Evolutionary conservation across 1,139 yeast species (phyloP), one percentile per base, ranked within the genome.

Genomic region (Hansenula lynferdii): DNA sequence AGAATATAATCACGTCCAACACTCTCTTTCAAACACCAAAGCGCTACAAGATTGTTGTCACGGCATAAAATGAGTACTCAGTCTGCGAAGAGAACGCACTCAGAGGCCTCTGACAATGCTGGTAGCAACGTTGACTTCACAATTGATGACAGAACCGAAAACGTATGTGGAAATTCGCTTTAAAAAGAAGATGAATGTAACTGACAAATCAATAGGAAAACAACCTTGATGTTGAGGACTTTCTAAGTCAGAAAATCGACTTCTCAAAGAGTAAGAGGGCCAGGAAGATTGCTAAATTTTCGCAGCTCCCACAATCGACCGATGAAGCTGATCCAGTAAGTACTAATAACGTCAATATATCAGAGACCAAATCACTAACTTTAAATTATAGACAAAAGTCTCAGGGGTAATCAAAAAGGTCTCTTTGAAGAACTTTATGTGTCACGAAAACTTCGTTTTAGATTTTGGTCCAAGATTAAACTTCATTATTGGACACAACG

Each of bases 401-500:
- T 38, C 53, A 20, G 55, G 72, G 4, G 63, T 58, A 19, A 79
- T 85, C 28, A 74, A 75, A 47, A 69, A 65, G 40, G 68, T 85
- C 5, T 69, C 69, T 14, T 61, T 85, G 18, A 70, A 71, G 45
- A 85, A 85, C 60, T 85, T 85, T 57, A 85, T 85, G 97, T 77
- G 89, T 49, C 98, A 92, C 54, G 82, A 78, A 35, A 77, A 85
- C 38, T 84, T 94, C 53, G 80, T 78, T 41, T 63, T 92, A 14
- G 75, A 73, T 2, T 69, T 94, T 31, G 96, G 96, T 0, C 95
- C 95, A 0, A 77, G 83, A 42, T 71, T 92, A 47, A 94, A 92
- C 60, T 87, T 94, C 55, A 86, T 94, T 41, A 85, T 89, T 27
- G 99, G 99, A 11, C 75, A 85, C 47, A 94, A 94, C 54, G 99